phyloP scores from a whole-genome alignment of 106 monocot species.

The Allium fistulosum region DNA sequence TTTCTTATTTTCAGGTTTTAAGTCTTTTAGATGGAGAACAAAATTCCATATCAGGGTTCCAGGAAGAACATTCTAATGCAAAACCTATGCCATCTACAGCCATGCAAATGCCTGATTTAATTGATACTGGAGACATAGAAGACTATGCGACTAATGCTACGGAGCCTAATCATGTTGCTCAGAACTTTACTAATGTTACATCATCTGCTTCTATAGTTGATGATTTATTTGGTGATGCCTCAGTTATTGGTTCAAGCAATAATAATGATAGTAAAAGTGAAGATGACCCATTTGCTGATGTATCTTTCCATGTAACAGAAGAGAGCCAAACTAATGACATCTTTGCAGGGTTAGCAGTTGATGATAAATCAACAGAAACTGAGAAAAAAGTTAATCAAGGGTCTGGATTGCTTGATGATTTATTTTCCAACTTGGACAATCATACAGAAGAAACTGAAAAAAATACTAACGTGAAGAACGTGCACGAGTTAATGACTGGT shows the following conservation, averaged over 20 bases:
- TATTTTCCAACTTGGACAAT: conserved; percentile 30
- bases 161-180: conserved; percentile 14
- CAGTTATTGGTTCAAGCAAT: conserved; percentile 10
- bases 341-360: conserved; percentile 80
- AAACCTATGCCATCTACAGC: conserved; percentile 20
- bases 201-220: conserved; percentile 46
- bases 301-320: conserved; percentile 67
- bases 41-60: conserved; percentile 19
- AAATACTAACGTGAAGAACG: conserved; percentile 9
- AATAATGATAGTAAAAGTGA: conserved; percentile 20
- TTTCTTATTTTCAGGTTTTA: conserved; percentile 45
- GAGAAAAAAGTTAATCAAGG: conserved; percentile 9
- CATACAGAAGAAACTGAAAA: conserved; percentile 6
- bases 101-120: conserved; percentile 80
- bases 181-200: conserved; percentile 12
- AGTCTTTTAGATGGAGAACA: conserved; percentile 59
- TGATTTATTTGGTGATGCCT: conserved; percentile 54
- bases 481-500: conserved; percentile 66
- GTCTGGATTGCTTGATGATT: conserved; percentile 50
- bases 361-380: conserved; percentile 23
- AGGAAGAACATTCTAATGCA: conserved; percentile 27
- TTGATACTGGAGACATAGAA: conserved; percentile 64
- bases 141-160: conserved; percentile 27
- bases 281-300: conserved; percentile 92
- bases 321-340: conserved; percentile 45